A percentile compares a stretch with the other conserved stretches of the same genome.
phyloP scores from a whole-genome alignment of 768 basidiomycete species.

The Clavaria fumosa region DNA sequence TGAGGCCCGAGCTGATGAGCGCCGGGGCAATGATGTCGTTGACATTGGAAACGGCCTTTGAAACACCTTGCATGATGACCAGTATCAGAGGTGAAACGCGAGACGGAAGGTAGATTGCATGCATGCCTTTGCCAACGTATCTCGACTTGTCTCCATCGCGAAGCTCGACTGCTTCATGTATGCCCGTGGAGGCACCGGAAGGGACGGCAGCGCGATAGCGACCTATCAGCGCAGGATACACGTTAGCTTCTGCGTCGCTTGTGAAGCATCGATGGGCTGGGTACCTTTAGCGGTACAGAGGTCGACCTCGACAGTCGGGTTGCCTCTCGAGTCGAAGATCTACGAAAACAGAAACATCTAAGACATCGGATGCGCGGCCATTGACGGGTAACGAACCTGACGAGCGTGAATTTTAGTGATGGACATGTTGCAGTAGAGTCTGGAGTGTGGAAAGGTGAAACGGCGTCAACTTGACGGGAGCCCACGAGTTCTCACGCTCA shows the following conservation, averaged over 20 bases:
- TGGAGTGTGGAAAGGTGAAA: conserved; percentile 14
- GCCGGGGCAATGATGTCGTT: conserved; percentile 83
- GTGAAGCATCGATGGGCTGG: too few species aligned
- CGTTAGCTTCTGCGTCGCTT: too few species aligned
- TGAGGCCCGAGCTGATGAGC: conserved; percentile 70
- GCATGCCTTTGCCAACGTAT: conserved; percentile 90
- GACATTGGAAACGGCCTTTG: conserved; percentile 88
- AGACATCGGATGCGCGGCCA: neutral
- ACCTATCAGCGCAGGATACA: conserved; percentile 29
- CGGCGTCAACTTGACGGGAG: too few species aligned
- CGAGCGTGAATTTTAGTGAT: conserved; percentile 86
- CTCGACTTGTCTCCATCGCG: conserved; percentile 87
- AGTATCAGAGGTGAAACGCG: conserved; percentile 7
- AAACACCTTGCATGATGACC: conserved; percentile 46
- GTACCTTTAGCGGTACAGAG: conserved; percentile 75
- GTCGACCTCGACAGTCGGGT: conserved; percentile 94
- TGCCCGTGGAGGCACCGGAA: conserved; percentile 95
- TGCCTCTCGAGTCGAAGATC: conserved; percentile 99
- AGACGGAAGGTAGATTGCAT: conserved; percentile 4
- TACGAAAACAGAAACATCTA: conserved; percentile 18
- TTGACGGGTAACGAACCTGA: conserved; percentile 40
- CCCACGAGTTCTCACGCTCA: too few species aligned
- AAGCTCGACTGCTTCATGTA: conserved; percentile 97
- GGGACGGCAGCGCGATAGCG: conserved; percentile 91
- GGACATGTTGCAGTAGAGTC: conserved; percentile 50